Base-by-base conservation (phyloP, 345 rosid genomes). In the Gossypium rotundifolium region DNA sequence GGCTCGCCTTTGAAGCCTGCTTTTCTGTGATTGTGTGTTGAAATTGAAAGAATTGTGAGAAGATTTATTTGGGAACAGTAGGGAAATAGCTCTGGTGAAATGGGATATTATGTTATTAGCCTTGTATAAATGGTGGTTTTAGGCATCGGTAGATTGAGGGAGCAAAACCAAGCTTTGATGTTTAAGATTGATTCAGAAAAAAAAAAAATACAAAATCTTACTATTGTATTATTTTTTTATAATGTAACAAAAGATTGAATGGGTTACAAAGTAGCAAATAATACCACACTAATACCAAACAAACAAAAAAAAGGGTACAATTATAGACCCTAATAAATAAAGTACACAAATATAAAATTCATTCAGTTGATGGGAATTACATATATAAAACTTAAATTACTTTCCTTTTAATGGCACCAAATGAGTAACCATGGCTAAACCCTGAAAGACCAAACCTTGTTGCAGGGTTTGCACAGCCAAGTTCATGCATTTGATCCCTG, bases 401-500 rank as follows among this genome's bases (percentile, higher is more conserved):
- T 51, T 64, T 29, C 71, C 53, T 70, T 66, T 70, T 71, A 65
- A 44, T 18, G 62, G 5, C 55, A 51, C 55, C 55, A 16, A 13
- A 2, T 16, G 0, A 72, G 23, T 65, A 17, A 14, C 20, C 77
- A 59, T 76, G 70, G 54, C 42, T 65, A 52, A 70, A 53, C 11
- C n/a, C 11, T 52, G 25, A 71, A 44, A 46, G 51, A 65, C 54
- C 25, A 20, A 38, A 25, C 9, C 12, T 48, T 18, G 75, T 51
- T 33, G 73, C 76, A 22, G 73, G 81, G 57, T 68, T 58, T 61
- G 84, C 82, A 27, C 80, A 27, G 68, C 78, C 75, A 74, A 77
- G 76, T 73, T 82, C 82, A 78, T 69, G 79, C 80, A 61, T 42
- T 70, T 9, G 80, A 53, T 51, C 74, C 86, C 25, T 44, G 78